A percentile compares a stretch with the other conserved stretches of the same genome.
phyloP scores from a whole-genome alignment of 768 basidiomycete species.

The Xerocomellus intermedius region DNA sequence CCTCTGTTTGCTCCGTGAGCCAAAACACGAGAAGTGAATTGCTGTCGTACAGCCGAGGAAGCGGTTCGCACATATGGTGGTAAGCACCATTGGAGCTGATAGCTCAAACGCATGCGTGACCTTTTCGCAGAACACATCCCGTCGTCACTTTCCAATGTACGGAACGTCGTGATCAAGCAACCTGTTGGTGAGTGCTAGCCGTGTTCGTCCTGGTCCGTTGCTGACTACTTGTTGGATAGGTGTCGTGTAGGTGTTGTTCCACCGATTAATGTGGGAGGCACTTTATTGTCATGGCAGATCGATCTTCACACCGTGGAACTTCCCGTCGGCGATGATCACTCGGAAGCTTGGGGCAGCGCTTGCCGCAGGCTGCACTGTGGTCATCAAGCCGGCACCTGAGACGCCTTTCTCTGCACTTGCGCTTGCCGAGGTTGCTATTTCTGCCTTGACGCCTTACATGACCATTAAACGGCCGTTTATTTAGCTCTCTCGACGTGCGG shows the following conservation, averaged over 20 bases:
- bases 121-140: conserved; percentile 71
- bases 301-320: conserved; percentile 88
- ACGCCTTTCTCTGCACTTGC: conserved; percentile 93
- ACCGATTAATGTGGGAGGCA: not conserved
- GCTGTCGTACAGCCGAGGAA: conserved; percentile 69
- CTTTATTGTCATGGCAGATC: conserved; percentile 44
- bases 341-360: conserved; percentile 88
- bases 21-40: not conserved
- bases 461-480: not conserved
- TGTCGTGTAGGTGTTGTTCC: conserved; percentile 41
- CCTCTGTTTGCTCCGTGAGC: not conserved
- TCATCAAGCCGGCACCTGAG: conserved; percentile 94
- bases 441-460: not conserved
- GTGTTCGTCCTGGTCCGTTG: conserved; percentile 37
- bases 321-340: conserved; percentile 92
- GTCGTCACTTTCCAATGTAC: conserved; percentile 59
- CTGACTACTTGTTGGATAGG: conserved; percentile 28
- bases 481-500: conserved; percentile 83
- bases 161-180: conserved; percentile 92
- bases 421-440: conserved; percentile 68
- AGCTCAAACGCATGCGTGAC: not conserved
- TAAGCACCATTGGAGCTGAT: conserved; percentile 28
- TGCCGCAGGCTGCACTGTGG: conserved; percentile 94
- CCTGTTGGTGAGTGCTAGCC: conserved; percentile 63
- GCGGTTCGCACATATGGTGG: conserved; percentile 91